These are phyloP conservation scores for Penicillium goetzii DNA, from an alignment of 495 filamentous ascomycete species.

Conservation along the genomic window DNA sequence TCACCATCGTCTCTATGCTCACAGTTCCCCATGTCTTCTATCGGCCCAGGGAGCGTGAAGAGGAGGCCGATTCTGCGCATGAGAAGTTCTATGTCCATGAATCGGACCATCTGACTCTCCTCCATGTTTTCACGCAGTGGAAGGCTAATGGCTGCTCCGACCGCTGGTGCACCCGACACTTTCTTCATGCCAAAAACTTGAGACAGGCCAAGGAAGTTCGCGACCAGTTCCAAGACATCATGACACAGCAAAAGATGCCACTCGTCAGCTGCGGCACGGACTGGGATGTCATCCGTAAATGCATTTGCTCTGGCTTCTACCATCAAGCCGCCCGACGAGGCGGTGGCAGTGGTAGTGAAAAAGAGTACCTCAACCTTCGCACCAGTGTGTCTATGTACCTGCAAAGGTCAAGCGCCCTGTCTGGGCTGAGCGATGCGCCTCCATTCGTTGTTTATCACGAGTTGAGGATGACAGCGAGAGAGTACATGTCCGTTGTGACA, in stretches of 20 bases:
- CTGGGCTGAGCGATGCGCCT: constrained; percentile 88
- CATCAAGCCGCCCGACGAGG: constrained; percentile 88
- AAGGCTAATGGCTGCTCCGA: constrained; percentile 87
- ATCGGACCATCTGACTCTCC: constrained; percentile 92
- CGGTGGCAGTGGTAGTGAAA: constrained; percentile 84
- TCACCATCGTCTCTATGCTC: constrained; percentile 98
- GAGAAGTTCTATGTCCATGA: constrained; percentile 99
- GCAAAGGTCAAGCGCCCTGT: constrained; percentile 91
- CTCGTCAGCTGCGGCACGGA: constrained; percentile 91
- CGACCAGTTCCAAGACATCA: constrained; percentile 91
- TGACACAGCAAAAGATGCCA: constrained; percentile 89
- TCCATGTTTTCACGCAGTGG: constrained; percentile 97
- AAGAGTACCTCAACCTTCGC: constrained; percentile 95
- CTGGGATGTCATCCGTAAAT: constrained; percentile 94
- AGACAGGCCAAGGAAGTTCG: constrained; percentile 90
- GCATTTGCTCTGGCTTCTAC: constrained; percentile 97
- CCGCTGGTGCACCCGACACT: constrained; percentile 89
- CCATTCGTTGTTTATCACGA: constrained; percentile 99
- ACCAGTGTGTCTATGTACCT: constrained; percentile 92
- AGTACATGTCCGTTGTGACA: constrained; percentile 98
- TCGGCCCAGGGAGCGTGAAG: constrained; percentile 94
- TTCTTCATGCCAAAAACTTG: constrained; percentile 89
- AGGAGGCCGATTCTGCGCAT: constrained; percentile 93
- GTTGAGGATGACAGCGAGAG: constrained; percentile 92
- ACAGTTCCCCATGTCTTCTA: constrained; percentile 97